Percentiles rank a stretch among this genome's conserved stretches.
Conservation (phyloP, 768 basidiomycete genomes). For the Termitomyces sp. region DNA sequence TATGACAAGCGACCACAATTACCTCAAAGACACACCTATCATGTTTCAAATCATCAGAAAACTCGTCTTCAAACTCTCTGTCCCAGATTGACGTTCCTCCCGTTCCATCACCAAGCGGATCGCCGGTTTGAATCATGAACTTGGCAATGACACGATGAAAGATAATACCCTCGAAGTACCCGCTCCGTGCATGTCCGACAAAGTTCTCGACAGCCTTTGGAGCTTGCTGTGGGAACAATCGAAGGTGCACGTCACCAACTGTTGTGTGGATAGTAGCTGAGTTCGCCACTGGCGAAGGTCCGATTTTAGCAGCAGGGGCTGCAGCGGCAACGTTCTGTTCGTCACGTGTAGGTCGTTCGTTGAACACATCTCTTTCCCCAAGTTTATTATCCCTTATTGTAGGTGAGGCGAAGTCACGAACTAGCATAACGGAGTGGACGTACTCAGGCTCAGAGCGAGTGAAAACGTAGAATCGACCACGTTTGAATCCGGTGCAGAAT, state of each 20-base stretch:
- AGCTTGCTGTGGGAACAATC: conserved; percentile 84
- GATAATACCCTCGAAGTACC: conserved; percentile 88
- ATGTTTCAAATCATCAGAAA: conserved; percentile 82
- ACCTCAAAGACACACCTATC: conserved; percentile 56
- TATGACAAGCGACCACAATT: not conserved
- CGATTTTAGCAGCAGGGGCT: conserved; percentile 38
- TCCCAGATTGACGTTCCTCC: conserved; percentile 92
- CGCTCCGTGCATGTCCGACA: conserved; percentile 82
- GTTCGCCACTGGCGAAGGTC: conserved; percentile 69
- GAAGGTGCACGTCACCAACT: conserved; percentile 86
- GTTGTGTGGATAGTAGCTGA: conserved; percentile 93
- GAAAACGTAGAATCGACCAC: conserved; percentile 91
- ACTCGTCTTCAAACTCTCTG: conserved; percentile 88
- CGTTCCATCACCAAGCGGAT: conserved; percentile 92
- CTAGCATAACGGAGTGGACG: conserved; percentile 21
- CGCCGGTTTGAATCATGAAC: conserved; percentile 98
- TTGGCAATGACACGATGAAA: conserved; percentile 98
- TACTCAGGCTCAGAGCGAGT: conserved; percentile 88
- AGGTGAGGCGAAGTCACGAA: not conserved
- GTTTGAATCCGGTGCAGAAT: conserved; percentile 91
- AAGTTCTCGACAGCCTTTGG: conserved; percentile 99
- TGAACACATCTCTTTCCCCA: conserved; percentile 94
- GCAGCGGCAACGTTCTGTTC: conserved; percentile 84
- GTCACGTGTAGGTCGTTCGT: conserved; percentile 94
- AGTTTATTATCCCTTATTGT: conserved; percentile 69